Evolutionary conservation across 2,329 filamentous ascomycete species (phyloP), one percentile per base, ranked within the genome.

Genomic region (Rhinocladiella similis): DNA sequence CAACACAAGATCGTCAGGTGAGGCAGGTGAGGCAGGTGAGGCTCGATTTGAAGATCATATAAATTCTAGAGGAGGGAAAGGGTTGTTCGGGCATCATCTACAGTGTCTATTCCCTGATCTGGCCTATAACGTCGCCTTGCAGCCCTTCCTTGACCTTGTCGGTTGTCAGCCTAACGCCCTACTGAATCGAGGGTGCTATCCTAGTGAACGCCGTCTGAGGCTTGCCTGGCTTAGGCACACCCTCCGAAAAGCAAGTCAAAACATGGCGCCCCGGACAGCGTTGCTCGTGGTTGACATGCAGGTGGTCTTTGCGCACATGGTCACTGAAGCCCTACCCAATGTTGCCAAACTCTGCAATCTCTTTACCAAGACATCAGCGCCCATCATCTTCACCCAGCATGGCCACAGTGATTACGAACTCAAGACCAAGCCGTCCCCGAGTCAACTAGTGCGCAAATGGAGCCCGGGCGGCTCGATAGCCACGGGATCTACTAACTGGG

Each of bases 271-370:
- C 55, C 66, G 67, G 36, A 72, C 73, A 6, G 73, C 71, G 7
- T 67, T 76, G 22, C 68, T 76, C 2, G 66, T 75, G 9, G 65
- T 76, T 55, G 74, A 75, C 64, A 75, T 76, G 72, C 73, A 76
- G 63, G 63, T 65, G 47, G 56, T 65, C 61, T 76, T 76, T 62
- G 52, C 64, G 19, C 51, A 64, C 12, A 74, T 75, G 72, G 68
- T 66, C 27, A 63, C 50, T 9, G 52, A 61, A 14, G 66, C 69
- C 4, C 65, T 75, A 1, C 70, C 71, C 10, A 71, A 73, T 54
- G 69, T 75, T 61, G 55, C 67, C 42, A 63, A 56, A 1, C 68
- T 75, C 6, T 62, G 66, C 52, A 36, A 51, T 35, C 62, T 66
- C 61, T 73, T 74, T 66, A 36, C 53, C 25, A 33, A 58, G 5